Conservation (phyloP, 176 grass and related monocot species). For the bread wheat (Triticum aestivum) region IWGSC_CS_RefSeq_v2.1 NC_057797.1:502949482-502949981, state of each 20-base stretch:
- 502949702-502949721: background rate
- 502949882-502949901: background rate
- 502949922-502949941: no score
- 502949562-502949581: no score
- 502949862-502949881: background rate
- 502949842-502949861: background rate
- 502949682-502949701: background rate
- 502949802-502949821: background rate
- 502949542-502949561: no score
- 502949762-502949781: background rate
- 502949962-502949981: background rate
- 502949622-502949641: background rate
- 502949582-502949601: no score
- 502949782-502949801: conserved; percentile 31
- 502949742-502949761: background rate
- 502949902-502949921: no score
- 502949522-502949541: no score
- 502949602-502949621: background rate
- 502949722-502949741: background rate
- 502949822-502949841: background rate
- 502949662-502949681: background rate
- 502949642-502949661: background rate
- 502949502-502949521: no score
- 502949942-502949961: no score
- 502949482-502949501: no score